Evolutionary conservation across 23 red algal genomes (phyloP), one percentile per base, ranked within the genome.

Genomic region (Gracilaria caudata): DNA sequence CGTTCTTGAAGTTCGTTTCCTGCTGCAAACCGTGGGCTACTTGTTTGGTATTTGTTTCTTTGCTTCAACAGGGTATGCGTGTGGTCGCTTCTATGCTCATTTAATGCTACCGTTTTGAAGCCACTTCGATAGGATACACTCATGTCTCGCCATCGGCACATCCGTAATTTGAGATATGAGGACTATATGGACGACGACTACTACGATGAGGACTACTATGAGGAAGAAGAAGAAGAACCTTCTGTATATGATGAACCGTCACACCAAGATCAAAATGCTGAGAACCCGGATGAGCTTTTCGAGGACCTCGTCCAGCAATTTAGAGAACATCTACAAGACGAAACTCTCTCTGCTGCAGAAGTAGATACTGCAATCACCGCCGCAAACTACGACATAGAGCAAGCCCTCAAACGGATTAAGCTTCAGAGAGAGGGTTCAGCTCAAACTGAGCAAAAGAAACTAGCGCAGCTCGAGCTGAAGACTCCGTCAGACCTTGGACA

Each of bases 121-220:
- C 29, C 12, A 0, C 1, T 7, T 25, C 0, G 0, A 1, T 37
- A 66, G 36, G 9, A 3, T 66, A 9, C 38, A 43, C 47, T 3
- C 9, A 93, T 93, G 90, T 93, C 90, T 8, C 90, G 90, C 35
- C 90, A 92, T 78, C 78, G 90, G 26, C 81, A 93, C 79, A 86
- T 93, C 64, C 80, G 80, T 60, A 80, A 86, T 20, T 79, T 84
- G 32, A 49, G 79, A 23, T 58, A 65, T 39, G 81, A 85, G 0
- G 90, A 93, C 72, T 81, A 91, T 36, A 54, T 77, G 45, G 79
- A 86, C 37, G 79, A 92, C 35, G 90, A 87, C 81, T 68, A 86
- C 73, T 85, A 93, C 73, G 66, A 78, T 53, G 90, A 86, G 0
- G 51, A 53, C 5, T 68, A 91, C 41, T 25, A 68, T 54, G 87